Conservation (phyloP, 1,284 basidiomycete genomes). For the Austropuccinia psidii region DNA sequence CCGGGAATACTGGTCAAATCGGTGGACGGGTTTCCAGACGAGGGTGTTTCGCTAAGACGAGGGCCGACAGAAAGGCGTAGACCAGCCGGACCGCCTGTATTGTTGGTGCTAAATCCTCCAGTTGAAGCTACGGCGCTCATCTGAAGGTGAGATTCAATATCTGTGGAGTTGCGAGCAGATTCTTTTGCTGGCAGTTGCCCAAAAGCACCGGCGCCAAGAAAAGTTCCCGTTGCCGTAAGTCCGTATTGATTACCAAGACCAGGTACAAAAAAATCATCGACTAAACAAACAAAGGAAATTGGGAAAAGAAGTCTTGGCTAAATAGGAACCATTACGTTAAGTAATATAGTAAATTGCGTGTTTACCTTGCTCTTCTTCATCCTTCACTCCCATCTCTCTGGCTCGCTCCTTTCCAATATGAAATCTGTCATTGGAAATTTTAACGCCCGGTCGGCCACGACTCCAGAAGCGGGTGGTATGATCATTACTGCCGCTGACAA, state of each 20-base stretch:
- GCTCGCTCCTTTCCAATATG: slow-evolving; percentile 37
- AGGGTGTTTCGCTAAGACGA: background rate
- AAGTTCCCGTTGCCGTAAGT: background rate
- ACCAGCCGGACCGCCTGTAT: background rate
- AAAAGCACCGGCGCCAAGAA: slow-evolving; percentile 10
- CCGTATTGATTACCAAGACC: slow-evolving; percentile 31
- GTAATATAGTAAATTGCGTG: background rate
- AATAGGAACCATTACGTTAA: too few relatives aligned
- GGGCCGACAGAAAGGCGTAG: background rate
- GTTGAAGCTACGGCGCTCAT: background rate
- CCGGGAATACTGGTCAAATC: slow-evolving; percentile 23
- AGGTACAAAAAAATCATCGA: slow-evolving; percentile 34
- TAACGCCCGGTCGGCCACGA: slow-evolving; percentile 64
- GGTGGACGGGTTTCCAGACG: background rate
- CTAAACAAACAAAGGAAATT: background rate
- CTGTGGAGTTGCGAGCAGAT: slow-evolving; percentile 3
- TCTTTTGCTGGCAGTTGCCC: background rate
- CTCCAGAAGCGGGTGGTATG: slow-evolving; percentile 98
- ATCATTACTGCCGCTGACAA: slow-evolving; percentile 88
- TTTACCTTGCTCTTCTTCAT: slow-evolving; percentile 35
- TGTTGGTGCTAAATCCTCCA: background rate
- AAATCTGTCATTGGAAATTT: slow-evolving; percentile 37
- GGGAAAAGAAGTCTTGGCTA: background rate
- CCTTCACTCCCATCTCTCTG: slow-evolving; percentile 34
- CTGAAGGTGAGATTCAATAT: slow-evolving; percentile 1